These are phyloP conservation scores for Gymnopilus junonius DNA, from an alignment of 768 basidiomycete genomes.

Conservation along the genomic window DNA sequence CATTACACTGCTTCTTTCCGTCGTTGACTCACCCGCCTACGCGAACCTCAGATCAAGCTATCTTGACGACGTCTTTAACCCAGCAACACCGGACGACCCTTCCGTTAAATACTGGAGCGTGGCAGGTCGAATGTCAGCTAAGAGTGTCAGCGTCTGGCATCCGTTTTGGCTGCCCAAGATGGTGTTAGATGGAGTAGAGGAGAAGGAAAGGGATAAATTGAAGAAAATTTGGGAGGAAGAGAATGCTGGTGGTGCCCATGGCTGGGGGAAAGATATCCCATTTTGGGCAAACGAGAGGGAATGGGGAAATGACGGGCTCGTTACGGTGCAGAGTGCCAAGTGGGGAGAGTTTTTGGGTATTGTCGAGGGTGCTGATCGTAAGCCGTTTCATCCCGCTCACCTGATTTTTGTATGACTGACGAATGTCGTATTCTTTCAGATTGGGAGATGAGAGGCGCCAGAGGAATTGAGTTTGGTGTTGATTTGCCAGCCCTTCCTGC, in stretches of 20 bases:
- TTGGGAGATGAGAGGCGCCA: conserved; percentile 92
- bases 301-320: conserved; percentile 92
- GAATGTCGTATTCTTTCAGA: conserved; percentile 39
- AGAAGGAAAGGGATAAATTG: conserved; percentile 52
- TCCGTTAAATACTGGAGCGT: conserved; percentile 92
- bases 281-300: conserved; percentile 55
- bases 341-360: conserved; percentile 97
- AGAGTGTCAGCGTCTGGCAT: conserved; percentile 76
- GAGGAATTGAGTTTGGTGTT: conserved; percentile 72
- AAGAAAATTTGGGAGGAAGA: conserved; percentile 42
- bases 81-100: conserved; percentile 74
- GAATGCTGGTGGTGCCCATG: conserved; percentile 14
- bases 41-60: conserved; percentile 89
- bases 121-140: conserved; percentile 68
- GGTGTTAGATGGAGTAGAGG: conserved; percentile 86
- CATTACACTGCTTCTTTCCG: conserved; percentile 82
- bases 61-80: conserved; percentile 83
- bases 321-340: conserved; percentile 87
- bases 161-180: conserved; percentile 97
- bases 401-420: background rate
- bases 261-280: conserved; percentile 27
- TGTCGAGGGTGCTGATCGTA: conserved; percentile 86
- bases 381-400: conserved; percentile 21
- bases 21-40: conserved; percentile 97
- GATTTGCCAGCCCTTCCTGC: conserved; percentile 58